Conservation (phyloP, 2,329 filamentous ascomycete genomes). For the Fusarium clavum region DNA sequence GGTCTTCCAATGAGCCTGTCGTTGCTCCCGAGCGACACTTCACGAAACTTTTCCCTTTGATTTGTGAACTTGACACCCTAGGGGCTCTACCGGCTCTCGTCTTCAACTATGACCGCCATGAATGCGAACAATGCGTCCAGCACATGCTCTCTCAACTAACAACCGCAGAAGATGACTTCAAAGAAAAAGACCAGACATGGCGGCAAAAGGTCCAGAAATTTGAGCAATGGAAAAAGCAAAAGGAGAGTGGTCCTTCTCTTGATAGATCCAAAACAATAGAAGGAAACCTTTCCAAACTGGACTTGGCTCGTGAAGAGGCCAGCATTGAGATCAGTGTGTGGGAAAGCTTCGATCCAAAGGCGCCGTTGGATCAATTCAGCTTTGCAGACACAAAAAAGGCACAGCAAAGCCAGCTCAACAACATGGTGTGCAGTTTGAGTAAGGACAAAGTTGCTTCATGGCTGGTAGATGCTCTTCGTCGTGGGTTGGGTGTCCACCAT, state of each 20-base stretch:
- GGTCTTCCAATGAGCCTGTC: background rate
- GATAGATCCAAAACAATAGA: constrained; percentile 58
- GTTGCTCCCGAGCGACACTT: background rate
- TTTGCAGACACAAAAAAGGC: constrained; percentile 74
- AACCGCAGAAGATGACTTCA: constrained; percentile 57
- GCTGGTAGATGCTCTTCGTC: constrained; percentile 69
- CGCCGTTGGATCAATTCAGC: constrained; percentile 71
- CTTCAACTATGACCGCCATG: constrained; percentile 78
- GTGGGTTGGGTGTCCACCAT: constrained; percentile 82
- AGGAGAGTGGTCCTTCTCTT: constrained; percentile 47
- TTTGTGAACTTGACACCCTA: constrained; percentile 69
- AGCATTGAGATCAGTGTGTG: constrained; percentile 66
- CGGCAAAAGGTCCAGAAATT: constrained; percentile 68
- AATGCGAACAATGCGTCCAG: constrained; percentile 70
- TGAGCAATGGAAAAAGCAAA: constrained; percentile 66
- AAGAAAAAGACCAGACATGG: constrained; percentile 69
- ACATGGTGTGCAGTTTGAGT: constrained; percentile 55
- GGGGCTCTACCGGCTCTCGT: constrained; percentile 78
- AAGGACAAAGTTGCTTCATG: constrained; percentile 61
- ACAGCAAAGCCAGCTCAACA: constrained; percentile 67
- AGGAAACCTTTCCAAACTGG: constrained; percentile 61
- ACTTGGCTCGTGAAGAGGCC: constrained; percentile 67
- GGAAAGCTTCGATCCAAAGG: constrained; percentile 75
- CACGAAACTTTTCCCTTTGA: constrained; percentile 59
- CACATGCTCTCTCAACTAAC: constrained; percentile 64